A percentile compares a stretch with the other conserved stretches of the same genome.
These are phyloP conservation scores for Suhomyces atakaporum DNA, from an alignment of 1,139 yeast genomes.

Conservation along the genomic window DNA sequence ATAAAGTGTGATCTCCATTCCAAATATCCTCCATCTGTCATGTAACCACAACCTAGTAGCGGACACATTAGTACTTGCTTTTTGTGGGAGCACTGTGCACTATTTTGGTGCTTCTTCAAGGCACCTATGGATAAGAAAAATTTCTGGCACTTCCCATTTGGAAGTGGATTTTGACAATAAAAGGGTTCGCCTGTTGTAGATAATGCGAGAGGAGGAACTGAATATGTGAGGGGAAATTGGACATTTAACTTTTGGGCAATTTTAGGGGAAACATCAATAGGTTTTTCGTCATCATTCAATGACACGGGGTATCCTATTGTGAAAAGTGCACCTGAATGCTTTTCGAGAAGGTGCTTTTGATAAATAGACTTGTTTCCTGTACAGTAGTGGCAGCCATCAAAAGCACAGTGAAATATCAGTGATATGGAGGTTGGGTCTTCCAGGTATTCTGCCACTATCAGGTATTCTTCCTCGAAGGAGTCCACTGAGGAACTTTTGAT, in stretches of 20 bases:
- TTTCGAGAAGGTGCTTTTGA: slow-evolving; percentile 32
- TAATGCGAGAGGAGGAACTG: slow-evolving; percentile 28
- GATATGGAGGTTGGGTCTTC: slow-evolving; percentile 3
- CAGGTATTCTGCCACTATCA: slow-evolving; percentile 22
- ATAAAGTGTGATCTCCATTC: slow-evolving; percentile 38
- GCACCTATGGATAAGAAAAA: slow-evolving; percentile 21
- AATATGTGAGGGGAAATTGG: slow-evolving; percentile 31
- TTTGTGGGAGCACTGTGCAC: slow-evolving; percentile 28
- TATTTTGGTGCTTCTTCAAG: slow-evolving; percentile 24
- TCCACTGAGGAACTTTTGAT: background rate
- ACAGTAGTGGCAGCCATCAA: slow-evolving; percentile 31
- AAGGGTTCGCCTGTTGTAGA: slow-evolving; percentile 25
- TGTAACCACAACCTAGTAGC: slow-evolving; percentile 43
- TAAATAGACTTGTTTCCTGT: slow-evolving; percentile 36
- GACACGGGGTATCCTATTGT: slow-evolving; percentile 38
- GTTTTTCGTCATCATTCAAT: slow-evolving; percentile 6
- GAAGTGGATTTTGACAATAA: slow-evolving; percentile 2
- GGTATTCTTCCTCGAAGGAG: slow-evolving; percentile 14
- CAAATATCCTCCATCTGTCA: slow-evolving; percentile 40
- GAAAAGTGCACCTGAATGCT: slow-evolving; percentile 27
- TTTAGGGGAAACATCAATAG: slow-evolving; percentile 13
- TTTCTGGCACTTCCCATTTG: slow-evolving; percentile 19
- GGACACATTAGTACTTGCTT: slow-evolving; percentile 42
- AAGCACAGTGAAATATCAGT: slow-evolving; percentile 31
- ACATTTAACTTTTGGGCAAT: slow-evolving; percentile 18